Conservation (phyloP, 2,329 filamentous ascomycete genomes). For the Hymenoscyphus repandus region DNA sequence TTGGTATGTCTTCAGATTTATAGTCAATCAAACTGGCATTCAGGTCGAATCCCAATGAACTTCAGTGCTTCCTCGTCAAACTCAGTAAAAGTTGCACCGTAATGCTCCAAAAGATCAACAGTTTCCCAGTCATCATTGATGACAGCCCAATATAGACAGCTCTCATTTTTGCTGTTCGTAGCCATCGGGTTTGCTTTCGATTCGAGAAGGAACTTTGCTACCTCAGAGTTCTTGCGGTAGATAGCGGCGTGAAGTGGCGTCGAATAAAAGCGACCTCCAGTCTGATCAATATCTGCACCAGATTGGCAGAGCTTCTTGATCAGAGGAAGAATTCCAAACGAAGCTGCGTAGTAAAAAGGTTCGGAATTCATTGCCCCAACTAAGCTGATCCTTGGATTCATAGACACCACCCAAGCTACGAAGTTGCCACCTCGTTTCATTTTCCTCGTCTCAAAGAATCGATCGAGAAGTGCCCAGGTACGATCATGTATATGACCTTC, state of each 20-base stretch:
- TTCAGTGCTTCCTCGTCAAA: no score
- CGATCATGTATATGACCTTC: not conserved
- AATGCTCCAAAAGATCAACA: not conserved
- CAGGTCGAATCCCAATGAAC: no score
- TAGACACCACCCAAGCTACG: not conserved
- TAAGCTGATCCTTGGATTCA: not conserved
- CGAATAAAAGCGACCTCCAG: not conserved
- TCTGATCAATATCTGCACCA: not conserved
- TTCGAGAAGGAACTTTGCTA: not conserved
- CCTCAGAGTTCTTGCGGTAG: not conserved
- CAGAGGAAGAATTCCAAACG: not conserved
- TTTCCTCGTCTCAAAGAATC: not conserved
- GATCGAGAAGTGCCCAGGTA: not conserved
- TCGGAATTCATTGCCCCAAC: not conserved
- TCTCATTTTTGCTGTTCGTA: not conserved
- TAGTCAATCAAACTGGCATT: no score
- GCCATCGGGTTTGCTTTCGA: not conserved
- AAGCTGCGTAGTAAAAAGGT: conserved; percentile 1
- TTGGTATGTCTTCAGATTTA: no score
- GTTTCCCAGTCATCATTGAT: not conserved
- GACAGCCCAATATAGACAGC: not conserved
- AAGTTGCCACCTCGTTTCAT: not conserved
- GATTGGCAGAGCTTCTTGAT: not conserved
- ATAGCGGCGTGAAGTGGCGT: not conserved
- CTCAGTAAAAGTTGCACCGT: no score